Base-by-base conservation (phyloP, 495 filamentous ascomycete genomes). In the Acidiella bohemica region DNA sequence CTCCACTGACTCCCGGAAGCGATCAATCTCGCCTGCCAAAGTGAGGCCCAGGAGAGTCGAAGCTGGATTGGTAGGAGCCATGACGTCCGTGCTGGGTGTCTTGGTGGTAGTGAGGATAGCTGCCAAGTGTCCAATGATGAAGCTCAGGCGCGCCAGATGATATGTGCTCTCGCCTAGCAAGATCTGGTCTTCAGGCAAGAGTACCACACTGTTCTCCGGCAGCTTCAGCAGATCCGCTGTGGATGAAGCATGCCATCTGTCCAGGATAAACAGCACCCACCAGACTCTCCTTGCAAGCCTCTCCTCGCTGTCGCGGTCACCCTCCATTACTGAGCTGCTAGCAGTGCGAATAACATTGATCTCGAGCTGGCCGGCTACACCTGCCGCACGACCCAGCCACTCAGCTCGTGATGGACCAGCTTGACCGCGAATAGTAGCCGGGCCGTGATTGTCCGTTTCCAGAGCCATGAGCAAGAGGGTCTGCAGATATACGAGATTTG, bases 201-300 rank as follows among this genome's bases (percentile, higher is more conserved):
- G 56, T 13, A 80, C 63, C 10, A 80, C 66, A 46, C 63, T 76
- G 20, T 67, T 64, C 39, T 86, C 75, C 10, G 64, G 65, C 42
- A 84, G 71, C 30, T 73, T 56, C 4, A 68, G 40, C 8, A 74
- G 70, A 36, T 55, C 70, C 9, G 73, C 73, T 1, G 72, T 78
- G 50, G 74, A 77, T 28, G 78, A 67, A 12, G 81, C 73, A 52
- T 84, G 74, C 76, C 78, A 88, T 21, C 81, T 72, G 40, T 83
- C 76, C 42, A 93, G 59, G 50, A 81, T 73, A 32, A 78, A 67
- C 39, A 90, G 57, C 1, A 75, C 70, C 60, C 79, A 82, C 80
- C 82, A 93, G 33, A 72, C 72, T 26, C 82, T 72, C 40, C 82
- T 61, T 2, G 70, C 71, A 19, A 88, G 66, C 21, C 76, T 76